Percentiles rank a stretch among this genome's conserved stretches.
Evolutionary conservation across 768 basidiomycete species (phyloP).

Genomic region (Leccinum arenicola): DNA sequence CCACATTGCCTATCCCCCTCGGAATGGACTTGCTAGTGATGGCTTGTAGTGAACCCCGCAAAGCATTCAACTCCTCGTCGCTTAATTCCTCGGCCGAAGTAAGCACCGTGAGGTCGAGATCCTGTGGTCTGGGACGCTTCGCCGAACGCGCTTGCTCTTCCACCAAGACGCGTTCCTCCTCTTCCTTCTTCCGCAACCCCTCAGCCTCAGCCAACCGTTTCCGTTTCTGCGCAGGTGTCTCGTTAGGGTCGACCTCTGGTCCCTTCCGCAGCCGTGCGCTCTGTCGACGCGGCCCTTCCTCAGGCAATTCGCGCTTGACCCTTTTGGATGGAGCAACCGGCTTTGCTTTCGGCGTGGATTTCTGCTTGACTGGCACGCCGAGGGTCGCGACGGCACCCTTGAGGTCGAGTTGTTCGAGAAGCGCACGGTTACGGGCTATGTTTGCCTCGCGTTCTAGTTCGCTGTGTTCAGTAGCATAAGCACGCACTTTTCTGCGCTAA

Average conservation of each 20-base stretch:
- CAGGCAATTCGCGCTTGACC: conserved; percentile 46
- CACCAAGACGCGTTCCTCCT: conserved; percentile 56
- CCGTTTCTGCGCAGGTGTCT: conserved; percentile 59
- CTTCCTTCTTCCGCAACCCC: conserved; percentile 55
- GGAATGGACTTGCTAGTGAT: conserved; percentile 37
- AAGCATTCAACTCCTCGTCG: conserved; percentile 42
- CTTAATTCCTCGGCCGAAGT: conserved; percentile 45
- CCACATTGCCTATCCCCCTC: conserved; percentile 41
- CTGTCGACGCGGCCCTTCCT: conserved; percentile 57
- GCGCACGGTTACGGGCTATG: conserved; percentile 74
- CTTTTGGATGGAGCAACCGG: conserved; percentile 59
- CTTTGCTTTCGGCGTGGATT: conserved; percentile 46
- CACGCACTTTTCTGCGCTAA: background rate
- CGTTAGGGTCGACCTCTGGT: conserved; percentile 49
- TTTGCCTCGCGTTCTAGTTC: conserved; percentile 78
- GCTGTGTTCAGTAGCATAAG: conserved; percentile 24
- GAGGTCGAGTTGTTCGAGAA: conserved; percentile 70
- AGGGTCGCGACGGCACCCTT: conserved; percentile 52
- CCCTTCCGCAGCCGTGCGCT: conserved; percentile 59
- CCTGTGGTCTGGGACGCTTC: conserved; percentile 65
- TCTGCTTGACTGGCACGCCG: conserved; percentile 41
- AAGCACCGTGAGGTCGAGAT: conserved; percentile 58
- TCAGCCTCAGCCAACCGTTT: conserved; percentile 66
- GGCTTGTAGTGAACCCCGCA: conserved; percentile 45
- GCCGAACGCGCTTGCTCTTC: conserved; percentile 63